phyloP scores from a whole-genome alignment of 768 basidiomycete genomes.

The Atractiella rhizophila region DNA sequence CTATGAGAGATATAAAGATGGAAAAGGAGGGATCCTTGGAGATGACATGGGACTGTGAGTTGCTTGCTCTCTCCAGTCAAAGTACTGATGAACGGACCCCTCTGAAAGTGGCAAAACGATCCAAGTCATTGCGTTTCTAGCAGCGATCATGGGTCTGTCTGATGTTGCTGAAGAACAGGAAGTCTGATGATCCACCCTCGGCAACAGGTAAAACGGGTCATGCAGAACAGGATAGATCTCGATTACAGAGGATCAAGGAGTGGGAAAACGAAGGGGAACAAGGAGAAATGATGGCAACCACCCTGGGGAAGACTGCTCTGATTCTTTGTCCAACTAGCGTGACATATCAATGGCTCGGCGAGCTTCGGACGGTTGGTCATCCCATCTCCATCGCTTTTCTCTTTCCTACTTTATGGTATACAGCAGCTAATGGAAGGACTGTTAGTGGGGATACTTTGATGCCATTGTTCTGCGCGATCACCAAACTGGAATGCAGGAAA shows the following conservation, averaged over 20 bases:
- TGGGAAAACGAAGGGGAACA: not conserved
- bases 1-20: slow-evolving; percentile 41
- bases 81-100: slow-evolving; percentile 8
- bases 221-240: slow-evolving; percentile 31
- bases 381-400: too few species aligned
- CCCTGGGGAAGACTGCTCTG: slow-evolving; percentile 59
- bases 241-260: not conserved
- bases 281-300: slow-evolving; percentile 38
- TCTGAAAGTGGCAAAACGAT: slow-evolving; percentile 56
- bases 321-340: slow-evolving; percentile 70
- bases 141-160: slow-evolving; percentile 47
- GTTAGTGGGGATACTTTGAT: slow-evolving; percentile 84
- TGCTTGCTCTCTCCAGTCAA: not conserved
- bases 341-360: slow-evolving; percentile 66
- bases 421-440: not conserved
- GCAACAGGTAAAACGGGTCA: slow-evolving; percentile 40
- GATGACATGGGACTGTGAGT: slow-evolving; percentile 71
- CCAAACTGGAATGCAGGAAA: slow-evolving; percentile 30
- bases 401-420: not conserved
- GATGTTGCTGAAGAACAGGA: too few species aligned
- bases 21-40: slow-evolving; percentile 56
- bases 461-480: slow-evolving; percentile 55
- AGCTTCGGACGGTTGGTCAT: slow-evolving; percentile 61
- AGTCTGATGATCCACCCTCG: too few species aligned
- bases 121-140: slow-evolving; percentile 66